Percentiles rank a stretch among this genome's conserved stretches.
These are phyloP conservation scores for Misopates orontium DNA, from an alignment of 257 asterid species.

Conservation along the genomic window DNA sequence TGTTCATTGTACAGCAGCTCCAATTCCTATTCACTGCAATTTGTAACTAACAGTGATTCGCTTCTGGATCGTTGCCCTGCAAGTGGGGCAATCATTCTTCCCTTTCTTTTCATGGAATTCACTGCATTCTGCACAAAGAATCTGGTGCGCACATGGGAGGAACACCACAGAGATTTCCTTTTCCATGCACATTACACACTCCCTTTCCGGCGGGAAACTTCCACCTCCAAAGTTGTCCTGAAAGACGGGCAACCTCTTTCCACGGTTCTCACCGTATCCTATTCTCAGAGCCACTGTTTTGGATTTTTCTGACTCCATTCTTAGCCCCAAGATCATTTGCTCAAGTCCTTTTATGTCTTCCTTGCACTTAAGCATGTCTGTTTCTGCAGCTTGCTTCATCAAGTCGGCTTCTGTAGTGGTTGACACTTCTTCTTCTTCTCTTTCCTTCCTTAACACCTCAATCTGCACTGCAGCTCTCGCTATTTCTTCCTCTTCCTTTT, in stretches of 20 bases:
- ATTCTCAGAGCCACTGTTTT: conserved; percentile 52
- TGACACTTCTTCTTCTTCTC: conserved; percentile 37
- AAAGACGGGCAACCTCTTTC: conserved; percentile 44
- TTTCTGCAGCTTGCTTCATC: conserved; percentile 43
- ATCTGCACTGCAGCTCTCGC: conserved; percentile 21
- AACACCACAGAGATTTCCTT: no score
- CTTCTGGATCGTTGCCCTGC: no score
- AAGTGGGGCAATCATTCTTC: no score
- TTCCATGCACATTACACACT: conserved; percentile 79
- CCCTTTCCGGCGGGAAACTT: no score
- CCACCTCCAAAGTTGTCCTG: conserved; percentile 40
- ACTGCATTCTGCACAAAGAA: no score
- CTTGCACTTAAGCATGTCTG: conserved; percentile 31
- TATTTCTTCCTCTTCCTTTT: conserved; percentile 60
- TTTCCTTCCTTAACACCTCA: conserved; percentile 34
- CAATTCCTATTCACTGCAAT: no score
- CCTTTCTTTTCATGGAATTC: no score
- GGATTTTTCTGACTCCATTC: conserved; percentile 43
- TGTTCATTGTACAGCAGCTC: no score
- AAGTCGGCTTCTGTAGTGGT: conserved; percentile 41
- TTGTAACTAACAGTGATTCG: no score
- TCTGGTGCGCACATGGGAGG: no score
- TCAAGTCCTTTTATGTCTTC: conserved; percentile 43
- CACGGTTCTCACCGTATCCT: conserved; percentile 27
- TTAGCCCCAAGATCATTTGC: conserved; percentile 46